Base-by-base conservation (phyloP, 164 flowering plant species). In the Aristolochia californica region DNA sequence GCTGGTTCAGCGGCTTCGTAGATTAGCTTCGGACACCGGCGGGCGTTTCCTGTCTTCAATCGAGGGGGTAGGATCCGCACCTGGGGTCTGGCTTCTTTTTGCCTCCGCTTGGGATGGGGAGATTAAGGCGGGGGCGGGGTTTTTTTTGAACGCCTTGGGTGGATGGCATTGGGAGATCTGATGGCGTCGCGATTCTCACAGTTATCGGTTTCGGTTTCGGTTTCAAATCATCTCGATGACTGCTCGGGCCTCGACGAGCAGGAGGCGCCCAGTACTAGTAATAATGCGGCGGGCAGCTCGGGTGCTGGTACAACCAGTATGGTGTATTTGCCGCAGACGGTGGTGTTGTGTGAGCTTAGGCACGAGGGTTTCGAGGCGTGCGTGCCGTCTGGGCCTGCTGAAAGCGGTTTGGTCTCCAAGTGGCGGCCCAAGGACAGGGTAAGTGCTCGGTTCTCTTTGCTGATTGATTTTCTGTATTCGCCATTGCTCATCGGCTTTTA, bases 91-190 rank as follows among this genome's bases (percentile, higher is more conserved):
- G 20, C 22, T 38, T 13, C 28, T 38, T 30, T 26, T 23, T 16
- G 4, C n/a, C n/a, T 2, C 27, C 27, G 5, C 7, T 38, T 10
- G 58, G 5, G 13, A 55, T 18, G 58, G n/a, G 20, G 55, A 43
- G 51, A 49, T 12, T 57, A 43, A 49, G 65, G 61, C 54, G 27
- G 45, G 20, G 56, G 45, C 50, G 40, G 62, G 27, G 43, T 26
- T 67, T 60, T 72, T 72, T 62, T 76, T 76, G 56, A 60, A 45
- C 62, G 53, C 50, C 30, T 58, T 24, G 30, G 26, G 62, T 71
- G 70, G 68, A 93, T 89, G 99, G 97, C 99, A 81, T 84, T 89
- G 80, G 99, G 90, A 28, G 97, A 89, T 77, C 80, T 85, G 72
- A 87, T 89, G 95, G 84, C 81, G 34, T 80, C 97, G 17, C 66